Evolutionary conservation across 2,329 filamentous ascomycete species (phyloP).

Genomic region (Thielaviopsis ethacetica): DNA sequence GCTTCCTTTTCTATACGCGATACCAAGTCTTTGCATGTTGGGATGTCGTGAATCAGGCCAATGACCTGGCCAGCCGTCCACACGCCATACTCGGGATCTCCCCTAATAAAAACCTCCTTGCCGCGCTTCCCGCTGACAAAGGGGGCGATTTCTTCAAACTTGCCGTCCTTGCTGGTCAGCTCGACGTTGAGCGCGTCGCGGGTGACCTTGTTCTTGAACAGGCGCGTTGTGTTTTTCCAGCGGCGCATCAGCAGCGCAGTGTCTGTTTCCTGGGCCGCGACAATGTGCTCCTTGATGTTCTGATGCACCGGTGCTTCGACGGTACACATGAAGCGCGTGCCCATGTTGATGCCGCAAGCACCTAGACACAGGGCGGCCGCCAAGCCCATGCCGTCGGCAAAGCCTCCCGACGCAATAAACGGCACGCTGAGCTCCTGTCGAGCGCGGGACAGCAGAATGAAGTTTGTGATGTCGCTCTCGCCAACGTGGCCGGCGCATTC

Average conservation of each 20-base stretch:
- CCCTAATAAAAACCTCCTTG: constrained; percentile 78
- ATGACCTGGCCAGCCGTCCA: constrained; percentile 98
- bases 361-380: constrained; percentile 81
- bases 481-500: constrained; percentile 88
- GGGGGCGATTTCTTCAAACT: constrained; percentile 78
- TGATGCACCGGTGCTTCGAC: constrained; percentile 81
- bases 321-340: constrained; percentile 94
- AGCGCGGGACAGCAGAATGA: constrained; percentile 72
- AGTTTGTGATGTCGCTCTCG: constrained; percentile 77
- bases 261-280: constrained; percentile 74
- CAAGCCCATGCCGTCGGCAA: constrained; percentile 84
- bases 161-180: constrained; percentile 62
- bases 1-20: constrained; percentile 65
- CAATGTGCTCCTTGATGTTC: constrained; percentile 89
- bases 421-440: constrained; percentile 71
- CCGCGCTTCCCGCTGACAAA: constrained; percentile 84
- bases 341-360: constrained; percentile 95
- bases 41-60: constrained; percentile 69
- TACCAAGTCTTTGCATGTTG: constrained; percentile 54
- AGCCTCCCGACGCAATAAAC: constrained; percentile 91
- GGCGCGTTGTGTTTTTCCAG: constrained; percentile 81
- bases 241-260: constrained; percentile 74
- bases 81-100: constrained; percentile 79
- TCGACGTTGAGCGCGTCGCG: constrained; percentile 69
- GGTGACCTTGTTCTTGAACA: constrained; percentile 85